phyloP scores from a whole-genome alignment of 495 filamentous ascomycete species.

The Ascobolus immersus region DNA sequence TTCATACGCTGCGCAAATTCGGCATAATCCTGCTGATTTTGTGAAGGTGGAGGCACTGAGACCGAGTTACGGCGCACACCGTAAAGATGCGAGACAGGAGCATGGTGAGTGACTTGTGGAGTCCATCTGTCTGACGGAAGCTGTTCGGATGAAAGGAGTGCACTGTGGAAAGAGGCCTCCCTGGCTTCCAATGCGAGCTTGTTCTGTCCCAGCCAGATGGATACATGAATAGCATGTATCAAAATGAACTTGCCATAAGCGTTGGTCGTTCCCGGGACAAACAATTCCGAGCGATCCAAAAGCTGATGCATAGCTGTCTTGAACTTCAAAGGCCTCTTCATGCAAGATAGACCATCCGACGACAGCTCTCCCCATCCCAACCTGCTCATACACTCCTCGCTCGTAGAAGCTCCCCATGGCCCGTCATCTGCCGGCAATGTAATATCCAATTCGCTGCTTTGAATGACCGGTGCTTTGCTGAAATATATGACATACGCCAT shows the following conservation, averaged over 20 bases:
- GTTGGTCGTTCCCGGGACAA: slow-evolving; percentile 33
- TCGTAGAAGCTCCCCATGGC: slow-evolving; percentile 33
- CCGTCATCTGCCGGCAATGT: slow-evolving; percentile 41
- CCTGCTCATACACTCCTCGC: slow-evolving; percentile 31
- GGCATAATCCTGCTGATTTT: slow-evolving; percentile 10
- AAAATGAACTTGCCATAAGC: slow-evolving; percentile 42
- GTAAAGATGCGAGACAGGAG: too few species aligned
- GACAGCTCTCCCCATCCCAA: slow-evolving; percentile 31
- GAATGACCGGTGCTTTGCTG: slow-evolving; percentile 31
- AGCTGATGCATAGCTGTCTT: too few species aligned
- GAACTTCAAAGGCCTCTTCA: too few species aligned
- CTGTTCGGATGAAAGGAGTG: slow-evolving; percentile 6
- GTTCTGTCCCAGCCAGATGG: slow-evolving; percentile 22
- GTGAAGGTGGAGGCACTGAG: slow-evolving; percentile 7
- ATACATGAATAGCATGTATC: slow-evolving; percentile 34
- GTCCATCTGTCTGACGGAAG: slow-evolving; percentile 13
- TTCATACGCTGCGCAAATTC: slow-evolving; percentile 16
- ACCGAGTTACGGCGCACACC: slow-evolving; percentile 15
- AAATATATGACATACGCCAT: slow-evolving; percentile 37
- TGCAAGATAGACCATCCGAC: too few species aligned
- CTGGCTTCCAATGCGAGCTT: slow-evolving; percentile 4
- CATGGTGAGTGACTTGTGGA: too few species aligned
- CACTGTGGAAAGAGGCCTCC: slow-evolving; percentile 1
- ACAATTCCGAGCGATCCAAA: too few species aligned
- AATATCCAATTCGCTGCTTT: slow-evolving; percentile 29